Conservation (phyloP, 768 basidiomycete species). For the Pisolithus orientalis region DNA sequence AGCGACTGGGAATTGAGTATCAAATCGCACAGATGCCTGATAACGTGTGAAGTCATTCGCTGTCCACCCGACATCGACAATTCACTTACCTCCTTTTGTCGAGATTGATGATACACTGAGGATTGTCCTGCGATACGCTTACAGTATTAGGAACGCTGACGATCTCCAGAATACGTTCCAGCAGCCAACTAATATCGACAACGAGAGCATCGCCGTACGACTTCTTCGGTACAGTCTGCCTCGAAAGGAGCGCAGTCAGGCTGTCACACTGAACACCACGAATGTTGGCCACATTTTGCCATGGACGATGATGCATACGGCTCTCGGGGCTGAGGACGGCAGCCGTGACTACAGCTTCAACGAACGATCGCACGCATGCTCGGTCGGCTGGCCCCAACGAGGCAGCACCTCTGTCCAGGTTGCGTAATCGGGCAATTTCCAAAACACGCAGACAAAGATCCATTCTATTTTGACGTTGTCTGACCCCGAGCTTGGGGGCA, state of each 20-base stretch:
- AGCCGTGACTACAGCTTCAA: conserved; percentile 70
- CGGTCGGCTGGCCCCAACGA: conserved; percentile 41
- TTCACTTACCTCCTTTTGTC: conserved; percentile 68
- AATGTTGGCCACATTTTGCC: conserved; percentile 63
- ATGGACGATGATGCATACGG: conserved; percentile 69
- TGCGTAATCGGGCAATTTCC: conserved; percentile 66
- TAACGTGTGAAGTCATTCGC: conserved; percentile 11
- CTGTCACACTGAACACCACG: conserved; percentile 62
- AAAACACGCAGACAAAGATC: conserved; percentile 66
- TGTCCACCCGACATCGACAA: neutral
- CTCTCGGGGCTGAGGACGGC: conserved; percentile 75
- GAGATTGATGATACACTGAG: conserved; percentile 64
- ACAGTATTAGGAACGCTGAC: conserved; percentile 69
- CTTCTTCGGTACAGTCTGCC: conserved; percentile 40
- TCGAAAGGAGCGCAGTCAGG: conserved; percentile 48
- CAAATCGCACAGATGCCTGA: conserved; percentile 62
- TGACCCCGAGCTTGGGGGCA: conserved; percentile 55
- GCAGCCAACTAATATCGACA: conserved; percentile 75
- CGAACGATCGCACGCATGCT: conserved; percentile 71
- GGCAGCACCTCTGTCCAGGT: conserved; percentile 34
- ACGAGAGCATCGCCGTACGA: conserved; percentile 48
- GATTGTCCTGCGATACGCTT: conserved; percentile 46
- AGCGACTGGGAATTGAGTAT: conserved; percentile 48
- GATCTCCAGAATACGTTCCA: conserved; percentile 77
- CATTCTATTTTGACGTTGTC: conserved; percentile 63